Conservation (phyloP, 768 basidiomycete genomes). For the Tricholoma terreum region DNA sequence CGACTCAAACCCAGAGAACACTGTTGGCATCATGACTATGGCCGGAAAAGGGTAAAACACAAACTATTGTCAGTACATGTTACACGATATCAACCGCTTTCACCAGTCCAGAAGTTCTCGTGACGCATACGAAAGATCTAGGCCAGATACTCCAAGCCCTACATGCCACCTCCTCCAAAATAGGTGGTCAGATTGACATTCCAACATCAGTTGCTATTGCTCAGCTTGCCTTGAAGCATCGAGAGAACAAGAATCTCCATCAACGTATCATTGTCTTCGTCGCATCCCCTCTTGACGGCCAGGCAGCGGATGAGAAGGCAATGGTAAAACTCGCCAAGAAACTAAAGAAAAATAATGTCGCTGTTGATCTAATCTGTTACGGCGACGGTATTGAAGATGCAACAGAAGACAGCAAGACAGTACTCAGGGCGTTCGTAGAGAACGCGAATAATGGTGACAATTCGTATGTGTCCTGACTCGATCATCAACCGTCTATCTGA, state of each 20-base stretch:
- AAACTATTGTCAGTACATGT: not conserved
- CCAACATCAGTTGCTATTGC: slow-evolving; percentile 91
- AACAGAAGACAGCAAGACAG: slow-evolving; percentile 54
- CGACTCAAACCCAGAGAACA: slow-evolving; percentile 95
- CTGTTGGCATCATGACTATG: slow-evolving; percentile 98
- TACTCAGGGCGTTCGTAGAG: slow-evolving; percentile 81
- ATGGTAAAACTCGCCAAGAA: slow-evolving; percentile 93
- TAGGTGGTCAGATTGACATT: slow-evolving; percentile 83
- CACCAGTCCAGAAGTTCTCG: slow-evolving; percentile 87
- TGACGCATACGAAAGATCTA: slow-evolving; percentile 92
- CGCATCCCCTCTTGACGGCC: slow-evolving; percentile 78
- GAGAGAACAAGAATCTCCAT: slow-evolving; percentile 97
- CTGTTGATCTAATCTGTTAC: slow-evolving; percentile 87
- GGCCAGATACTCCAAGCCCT: slow-evolving; percentile 86
- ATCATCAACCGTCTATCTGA: not conserved
- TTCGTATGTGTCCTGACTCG: slow-evolving; percentile 52
- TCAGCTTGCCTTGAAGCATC: slow-evolving; percentile 93
- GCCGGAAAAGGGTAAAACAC: slow-evolving; percentile 86
- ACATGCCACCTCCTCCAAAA: slow-evolving; percentile 64
- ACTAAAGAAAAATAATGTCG: slow-evolving; percentile 99
- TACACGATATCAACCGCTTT: not conserved
- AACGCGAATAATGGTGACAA: slow-evolving; percentile 80
- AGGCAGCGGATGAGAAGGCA: slow-evolving; percentile 68
- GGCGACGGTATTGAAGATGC: slow-evolving; percentile 83
- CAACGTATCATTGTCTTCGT: slow-evolving; percentile 95